These are phyloP conservation scores for Castanea mollissima DNA, from an alignment of 306 rosid species.

Conservation along the genomic window DNA sequence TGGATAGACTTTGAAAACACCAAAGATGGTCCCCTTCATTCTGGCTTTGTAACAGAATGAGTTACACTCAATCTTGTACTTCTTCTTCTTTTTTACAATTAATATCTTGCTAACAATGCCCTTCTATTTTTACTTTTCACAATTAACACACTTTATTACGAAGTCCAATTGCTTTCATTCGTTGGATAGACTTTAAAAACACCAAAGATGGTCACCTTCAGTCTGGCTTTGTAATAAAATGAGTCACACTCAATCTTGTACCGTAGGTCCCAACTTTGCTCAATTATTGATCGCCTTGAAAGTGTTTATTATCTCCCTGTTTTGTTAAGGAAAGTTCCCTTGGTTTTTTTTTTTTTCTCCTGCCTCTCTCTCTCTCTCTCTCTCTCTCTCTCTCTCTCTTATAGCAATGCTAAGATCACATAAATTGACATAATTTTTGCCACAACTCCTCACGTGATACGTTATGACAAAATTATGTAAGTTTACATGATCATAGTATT, in stretches of 20 bases:
- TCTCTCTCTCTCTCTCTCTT: not conserved
- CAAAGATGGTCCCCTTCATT: not conserved
- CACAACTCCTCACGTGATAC: fast-evolving
- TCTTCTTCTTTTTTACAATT: too few relatives aligned
- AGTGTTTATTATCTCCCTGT: not conserved
- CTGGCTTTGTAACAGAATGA: not conserved
- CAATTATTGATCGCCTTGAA: not conserved
- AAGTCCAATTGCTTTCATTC: too few relatives aligned
- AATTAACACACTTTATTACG: too few relatives aligned
- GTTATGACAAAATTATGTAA: too few relatives aligned
- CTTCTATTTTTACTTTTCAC: too few relatives aligned
- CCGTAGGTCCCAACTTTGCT: not conserved
- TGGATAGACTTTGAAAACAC: not conserved
- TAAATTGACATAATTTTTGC: too few relatives aligned
- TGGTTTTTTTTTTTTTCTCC: too few relatives aligned
- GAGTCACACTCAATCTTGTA: not conserved
- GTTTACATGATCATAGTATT: too few relatives aligned
- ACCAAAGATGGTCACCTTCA: not conserved
- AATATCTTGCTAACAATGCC: too few relatives aligned
- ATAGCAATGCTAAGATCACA: too few relatives aligned
- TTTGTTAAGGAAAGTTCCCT: too few relatives aligned
- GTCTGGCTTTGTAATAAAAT: not conserved
- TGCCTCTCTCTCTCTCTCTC: too few relatives aligned
- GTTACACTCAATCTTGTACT: not conserved
- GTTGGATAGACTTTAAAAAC: not conserved